These are phyloP conservation scores for Naganishia liquefaciens DNA, from an alignment of 1,284 basidiomycete genomes.

Conservation along the genomic window DNA sequence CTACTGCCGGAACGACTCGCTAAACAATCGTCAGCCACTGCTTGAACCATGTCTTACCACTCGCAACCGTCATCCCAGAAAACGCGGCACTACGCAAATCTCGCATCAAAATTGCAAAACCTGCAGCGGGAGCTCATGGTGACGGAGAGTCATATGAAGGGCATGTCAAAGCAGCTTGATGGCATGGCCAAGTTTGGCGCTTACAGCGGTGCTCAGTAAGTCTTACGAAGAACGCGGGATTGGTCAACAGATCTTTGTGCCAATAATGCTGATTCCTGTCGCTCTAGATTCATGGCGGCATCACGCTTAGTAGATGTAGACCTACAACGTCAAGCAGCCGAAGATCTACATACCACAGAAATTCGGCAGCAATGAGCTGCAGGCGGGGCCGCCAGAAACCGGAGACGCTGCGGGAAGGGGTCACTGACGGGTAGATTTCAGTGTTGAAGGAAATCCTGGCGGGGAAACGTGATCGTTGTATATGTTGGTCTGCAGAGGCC, in stretches of 20 bases:
- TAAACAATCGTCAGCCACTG: no score
- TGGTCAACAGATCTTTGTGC: not conserved
- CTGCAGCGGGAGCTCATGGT: constrained; percentile 47
- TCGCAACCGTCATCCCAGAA: constrained; percentile 40
- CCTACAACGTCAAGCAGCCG: constrained; percentile 35
- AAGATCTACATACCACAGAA: not conserved
- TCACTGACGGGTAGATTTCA: no score
- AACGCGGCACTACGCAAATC: constrained; percentile 49
- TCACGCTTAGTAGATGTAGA: constrained; percentile 51
- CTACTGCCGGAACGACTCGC: no score
- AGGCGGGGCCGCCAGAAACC: no score
- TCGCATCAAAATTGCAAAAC: constrained; percentile 44
- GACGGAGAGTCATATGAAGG: constrained; percentile 45
- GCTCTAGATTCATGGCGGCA: constrained; percentile 52
- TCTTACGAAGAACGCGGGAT: constrained; percentile 2
- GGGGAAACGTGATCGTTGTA: no score
- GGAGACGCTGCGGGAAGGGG: no score
- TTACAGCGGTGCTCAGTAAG: constrained; percentile 51
- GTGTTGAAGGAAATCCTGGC: no score
- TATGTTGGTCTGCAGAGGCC: no score
- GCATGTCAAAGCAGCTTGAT: constrained; percentile 45
- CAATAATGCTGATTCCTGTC: not conserved
- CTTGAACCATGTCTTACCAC: constrained; percentile 36
- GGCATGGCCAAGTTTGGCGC: constrained; percentile 47
- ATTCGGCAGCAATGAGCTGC: not conserved